Conservation (phyloP, 306 rosid species). For the Canavalia ensiformis region DNA sequence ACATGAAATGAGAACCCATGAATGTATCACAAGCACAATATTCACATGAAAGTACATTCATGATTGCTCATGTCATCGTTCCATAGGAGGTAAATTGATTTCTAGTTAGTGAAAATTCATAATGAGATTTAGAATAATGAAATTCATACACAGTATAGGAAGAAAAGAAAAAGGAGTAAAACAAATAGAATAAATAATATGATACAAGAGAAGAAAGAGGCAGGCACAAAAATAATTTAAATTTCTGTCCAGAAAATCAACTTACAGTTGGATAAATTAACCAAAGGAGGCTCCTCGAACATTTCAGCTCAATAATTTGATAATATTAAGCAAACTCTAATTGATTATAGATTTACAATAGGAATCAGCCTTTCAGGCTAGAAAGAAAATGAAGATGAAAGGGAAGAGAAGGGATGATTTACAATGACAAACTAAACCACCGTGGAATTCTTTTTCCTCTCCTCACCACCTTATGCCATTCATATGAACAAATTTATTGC, state of each 20-base stretch:
- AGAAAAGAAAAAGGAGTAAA: no score
- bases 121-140: no score
- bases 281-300: neutral
- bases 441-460: conserved; percentile 32
- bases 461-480: conserved; percentile 41
- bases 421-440: conserved; percentile 45
- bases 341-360: conserved; percentile 59
- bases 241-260: neutral
- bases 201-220: no score
- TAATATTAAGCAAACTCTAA: conserved; percentile 42
- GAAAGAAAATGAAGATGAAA: conserved; percentile 42
- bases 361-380: conserved; percentile 50
- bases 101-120: neutral
- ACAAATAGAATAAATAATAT: no score
- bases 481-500: conserved; percentile 56
- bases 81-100: neutral
- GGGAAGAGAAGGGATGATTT: conserved; percentile 34
- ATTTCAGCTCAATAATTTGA: conserved; percentile 29
- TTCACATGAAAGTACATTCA: neutral
- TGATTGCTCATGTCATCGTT: neutral
- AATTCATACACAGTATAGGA: no score
- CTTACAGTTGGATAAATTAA: neutral
- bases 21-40: neutral
- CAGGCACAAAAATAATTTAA: neutral
- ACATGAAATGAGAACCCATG: neutral